Evolutionary conservation across 306 rosid genomes (phyloP).

Genomic region (Vicia faba): DNA sequence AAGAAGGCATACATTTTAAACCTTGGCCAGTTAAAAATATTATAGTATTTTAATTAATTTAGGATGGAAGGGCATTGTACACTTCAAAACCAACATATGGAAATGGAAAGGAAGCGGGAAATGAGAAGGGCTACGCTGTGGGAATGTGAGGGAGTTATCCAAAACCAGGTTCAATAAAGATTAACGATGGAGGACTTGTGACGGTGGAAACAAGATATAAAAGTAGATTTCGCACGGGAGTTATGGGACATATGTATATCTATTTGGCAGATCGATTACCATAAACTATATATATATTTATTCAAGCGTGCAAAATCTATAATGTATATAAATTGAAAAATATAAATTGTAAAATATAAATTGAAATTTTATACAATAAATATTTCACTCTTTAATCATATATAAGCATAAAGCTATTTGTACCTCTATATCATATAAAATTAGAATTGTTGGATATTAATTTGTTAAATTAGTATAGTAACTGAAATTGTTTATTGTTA

Average conservation of each 20-base stretch:
- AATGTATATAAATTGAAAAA: no score
- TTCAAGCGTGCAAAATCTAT: no score
- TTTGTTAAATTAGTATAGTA: no score
- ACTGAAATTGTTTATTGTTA: no score
- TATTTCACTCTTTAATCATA: no score
- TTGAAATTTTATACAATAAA: no score
- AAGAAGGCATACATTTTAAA: neutral
- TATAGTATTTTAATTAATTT: neutral
- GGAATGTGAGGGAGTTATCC: conserved; percentile 24
- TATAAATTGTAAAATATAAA: no score
- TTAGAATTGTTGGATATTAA: no score
- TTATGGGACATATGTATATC: conserved; percentile 1
- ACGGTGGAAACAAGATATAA: neutral
- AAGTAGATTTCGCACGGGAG: neutral
- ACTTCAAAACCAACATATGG: neutral
- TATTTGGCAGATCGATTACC: conserved; percentile 9
- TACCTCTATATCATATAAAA: no score
- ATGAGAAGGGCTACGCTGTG: neutral
- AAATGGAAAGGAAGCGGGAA: conserved; percentile 4
- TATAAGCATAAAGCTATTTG: no score
- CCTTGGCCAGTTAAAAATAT: no score
- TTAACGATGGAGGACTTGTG: conserved; percentile 11
- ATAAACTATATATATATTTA: neutral
- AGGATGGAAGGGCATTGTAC: conserved; percentile 18
- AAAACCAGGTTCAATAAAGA: conserved; percentile 13